Evolutionary conservation across 805 yeast species (phyloP).

Genomic region (Hanseniaspora valbyensis): DNA sequence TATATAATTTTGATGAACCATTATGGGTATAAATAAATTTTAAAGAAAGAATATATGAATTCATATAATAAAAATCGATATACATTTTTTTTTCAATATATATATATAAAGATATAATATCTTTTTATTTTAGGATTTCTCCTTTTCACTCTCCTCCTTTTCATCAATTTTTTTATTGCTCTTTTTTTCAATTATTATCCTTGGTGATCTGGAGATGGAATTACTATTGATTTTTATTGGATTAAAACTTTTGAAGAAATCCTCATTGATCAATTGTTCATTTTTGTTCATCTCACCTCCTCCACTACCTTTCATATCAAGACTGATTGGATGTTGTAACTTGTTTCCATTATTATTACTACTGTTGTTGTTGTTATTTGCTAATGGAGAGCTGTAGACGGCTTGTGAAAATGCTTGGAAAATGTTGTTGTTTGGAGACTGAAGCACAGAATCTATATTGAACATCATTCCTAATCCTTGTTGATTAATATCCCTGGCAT

Average conservation of each 20-base stretch:
- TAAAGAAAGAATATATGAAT: no score
- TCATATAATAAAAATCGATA: no score
- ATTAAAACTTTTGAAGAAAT: slow-evolving; percentile 8
- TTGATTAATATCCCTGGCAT: background rate
- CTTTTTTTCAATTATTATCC: slow-evolving; percentile 3
- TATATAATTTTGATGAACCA: slow-evolving; percentile 71
- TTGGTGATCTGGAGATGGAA: slow-evolving; percentile 9
- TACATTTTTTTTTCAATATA: background rate
- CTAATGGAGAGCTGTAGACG: slow-evolving; percentile 14
- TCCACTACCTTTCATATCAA: background rate
- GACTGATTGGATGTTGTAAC: background rate
- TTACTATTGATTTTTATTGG: background rate
- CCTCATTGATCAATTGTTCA: slow-evolving; percentile 2
- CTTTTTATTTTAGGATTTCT: background rate
- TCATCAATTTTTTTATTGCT: background rate
- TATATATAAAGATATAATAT: background rate
- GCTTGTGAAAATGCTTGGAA: slow-evolving; percentile 16
- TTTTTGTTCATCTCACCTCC: background rate
- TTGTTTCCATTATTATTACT: background rate
- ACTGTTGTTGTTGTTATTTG: background rate
- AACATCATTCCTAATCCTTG: slow-evolving; percentile 12
- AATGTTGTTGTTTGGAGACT: slow-evolving; percentile 12
- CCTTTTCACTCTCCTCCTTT: background rate
- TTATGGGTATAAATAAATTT: slow-evolving; percentile 47
- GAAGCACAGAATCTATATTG: slow-evolving; percentile 12